Conservation (phyloP, 2,329 filamentous ascomycete genomes). For the Aspergillus spinulosporus region DNA sequence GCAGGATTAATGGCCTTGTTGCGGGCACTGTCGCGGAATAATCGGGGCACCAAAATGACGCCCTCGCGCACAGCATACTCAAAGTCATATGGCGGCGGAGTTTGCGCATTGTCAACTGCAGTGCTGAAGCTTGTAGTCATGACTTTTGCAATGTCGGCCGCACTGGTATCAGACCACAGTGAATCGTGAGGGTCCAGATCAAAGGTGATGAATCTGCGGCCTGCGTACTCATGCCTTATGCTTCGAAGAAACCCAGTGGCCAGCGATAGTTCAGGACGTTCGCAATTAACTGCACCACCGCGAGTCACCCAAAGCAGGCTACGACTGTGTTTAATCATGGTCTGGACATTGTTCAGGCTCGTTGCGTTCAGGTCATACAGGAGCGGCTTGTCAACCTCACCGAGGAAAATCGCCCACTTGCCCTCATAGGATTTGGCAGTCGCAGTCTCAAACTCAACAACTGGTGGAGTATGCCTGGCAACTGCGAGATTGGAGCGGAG, state of each 20-base stretch:
- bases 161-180: neutral
- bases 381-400: neutral
- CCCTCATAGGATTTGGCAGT: neutral
- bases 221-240: slow-evolving; percentile 1
- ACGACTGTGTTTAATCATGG: neutral
- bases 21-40: neutral
- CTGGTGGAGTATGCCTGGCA: neutral
- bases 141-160: neutral
- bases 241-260: slow-evolving; percentile 3
- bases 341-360: neutral
- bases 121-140: neutral
- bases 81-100: neutral
- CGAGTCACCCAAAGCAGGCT: slow-evolving; percentile 10
- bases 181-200: neutral
- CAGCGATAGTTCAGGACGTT: neutral
- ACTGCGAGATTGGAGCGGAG: neutral
- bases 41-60: slow-evolving; percentile 2
- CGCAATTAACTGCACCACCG: neutral
- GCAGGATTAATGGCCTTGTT: neutral
- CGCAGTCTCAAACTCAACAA: neutral
- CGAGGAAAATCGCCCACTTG: neutral
- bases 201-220: neutral
- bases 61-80: slow-evolving; percentile 5
- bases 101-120: neutral
- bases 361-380: neutral